Percentiles rank a stretch among this genome's conserved stretches.
These are phyloP conservation scores for Peniophora sp. DNA, from an alignment of 1,284 basidiomycete genomes.

Conservation along the genomic window DNA sequence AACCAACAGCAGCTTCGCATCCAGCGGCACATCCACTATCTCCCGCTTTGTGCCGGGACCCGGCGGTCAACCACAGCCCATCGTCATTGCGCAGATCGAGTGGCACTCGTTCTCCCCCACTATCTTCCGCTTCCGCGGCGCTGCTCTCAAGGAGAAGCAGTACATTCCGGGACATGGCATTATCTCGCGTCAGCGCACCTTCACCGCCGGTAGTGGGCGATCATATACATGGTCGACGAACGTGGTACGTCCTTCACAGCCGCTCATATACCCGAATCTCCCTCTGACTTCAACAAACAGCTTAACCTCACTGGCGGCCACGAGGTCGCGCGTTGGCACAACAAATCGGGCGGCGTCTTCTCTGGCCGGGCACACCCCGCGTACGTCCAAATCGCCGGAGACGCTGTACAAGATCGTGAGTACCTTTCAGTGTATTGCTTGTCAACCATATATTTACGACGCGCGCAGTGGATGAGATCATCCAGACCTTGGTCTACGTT, in stretches of 20 bases:
- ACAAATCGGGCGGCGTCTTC: not conserved
- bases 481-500: not conserved
- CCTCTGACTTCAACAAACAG: not conserved
- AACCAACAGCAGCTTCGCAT: not conserved
- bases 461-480: not conserved
- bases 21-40: slow-evolving; percentile 1
- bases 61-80: not conserved
- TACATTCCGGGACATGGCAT: not conserved
- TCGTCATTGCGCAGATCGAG: not conserved
- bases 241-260: not conserved
- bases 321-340: slow-evolving; percentile 1
- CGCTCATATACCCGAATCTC: not conserved
- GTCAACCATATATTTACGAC: no score
- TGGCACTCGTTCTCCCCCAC: not conserved
- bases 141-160: not conserved
- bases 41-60: not conserved
- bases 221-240: not conserved
- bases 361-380: not conserved
- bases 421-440: no score
- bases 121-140: not conserved
- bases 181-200: not conserved
- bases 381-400: not conserved
- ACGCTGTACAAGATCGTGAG: not conserved
- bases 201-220: not conserved
- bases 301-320: not conserved